Evolutionary conservation across 495 filamentous ascomycete species (phyloP).

Genomic region (Geopyxis carbonaria): DNA sequence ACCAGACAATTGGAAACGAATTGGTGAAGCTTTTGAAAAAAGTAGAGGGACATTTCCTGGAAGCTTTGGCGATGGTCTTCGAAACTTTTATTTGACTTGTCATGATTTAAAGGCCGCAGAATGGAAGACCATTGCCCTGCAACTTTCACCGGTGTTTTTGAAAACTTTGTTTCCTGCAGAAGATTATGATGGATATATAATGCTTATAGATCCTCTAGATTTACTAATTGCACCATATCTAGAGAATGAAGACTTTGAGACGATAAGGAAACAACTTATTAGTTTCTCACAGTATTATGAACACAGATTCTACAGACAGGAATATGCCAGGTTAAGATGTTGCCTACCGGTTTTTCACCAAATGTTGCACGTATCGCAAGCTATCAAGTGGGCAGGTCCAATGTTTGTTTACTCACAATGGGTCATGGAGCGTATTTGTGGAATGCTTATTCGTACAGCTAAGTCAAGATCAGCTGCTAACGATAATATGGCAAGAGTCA

Average conservation of each 20-base stretch:
- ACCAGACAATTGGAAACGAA: not conserved
- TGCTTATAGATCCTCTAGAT: constrained; percentile 5
- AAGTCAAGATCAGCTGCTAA: constrained; percentile 4
- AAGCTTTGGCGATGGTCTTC: constrained; percentile 1
- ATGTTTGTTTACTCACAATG: constrained; percentile 10
- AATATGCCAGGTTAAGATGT: constrained; percentile 1
- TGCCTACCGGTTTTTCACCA: too few species aligned
- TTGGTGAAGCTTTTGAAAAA: constrained; percentile 1
- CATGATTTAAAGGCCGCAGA: constrained; percentile 9
- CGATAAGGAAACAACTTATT: not conserved
- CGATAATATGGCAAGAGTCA: constrained; percentile 2
- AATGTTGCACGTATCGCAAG: constrained; percentile 4
- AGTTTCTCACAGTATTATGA: constrained; percentile 8
- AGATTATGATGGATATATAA: constrained; percentile 7
- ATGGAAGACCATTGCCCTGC: constrained; percentile 6
- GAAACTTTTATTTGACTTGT: constrained; percentile 1
- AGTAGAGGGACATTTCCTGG: not conserved
- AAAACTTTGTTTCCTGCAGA: constrained; percentile 2
- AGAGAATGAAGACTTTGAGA: not conserved
- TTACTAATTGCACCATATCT: not conserved
- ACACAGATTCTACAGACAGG: not conserved
- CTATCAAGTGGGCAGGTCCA: constrained; percentile 1
- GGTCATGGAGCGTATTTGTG: constrained; percentile 9
- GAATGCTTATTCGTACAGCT: constrained; percentile 4
- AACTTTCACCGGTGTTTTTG: constrained; percentile 1